phyloP scores from a whole-genome alignment of 2,329 filamentous ascomycete species.

The Claviceps sp. region DNA sequence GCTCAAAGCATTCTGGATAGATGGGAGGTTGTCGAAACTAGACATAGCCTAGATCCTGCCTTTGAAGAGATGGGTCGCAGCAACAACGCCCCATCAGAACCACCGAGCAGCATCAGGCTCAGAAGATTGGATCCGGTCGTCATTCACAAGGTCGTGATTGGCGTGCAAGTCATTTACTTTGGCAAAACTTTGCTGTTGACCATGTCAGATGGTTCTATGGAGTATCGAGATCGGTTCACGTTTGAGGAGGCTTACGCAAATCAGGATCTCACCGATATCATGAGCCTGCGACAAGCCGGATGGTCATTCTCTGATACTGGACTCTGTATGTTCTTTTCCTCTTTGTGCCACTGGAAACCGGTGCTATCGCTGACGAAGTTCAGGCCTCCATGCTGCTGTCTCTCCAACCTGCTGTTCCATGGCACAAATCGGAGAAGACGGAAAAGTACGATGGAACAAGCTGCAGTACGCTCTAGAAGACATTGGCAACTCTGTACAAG shows the following conservation, averaged over 20 bases:
- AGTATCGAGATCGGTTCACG: conserved; percentile 64
- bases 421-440: conserved; percentile 44
- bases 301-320: conserved; percentile 57
- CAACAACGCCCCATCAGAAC: conserved; percentile 31
- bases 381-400: conserved; percentile 45
- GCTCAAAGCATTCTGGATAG: conserved; percentile 63
- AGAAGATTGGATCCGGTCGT: conserved; percentile 55
- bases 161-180: conserved; percentile 53
- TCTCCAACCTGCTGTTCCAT: conserved; percentile 48
- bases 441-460: conserved; percentile 44
- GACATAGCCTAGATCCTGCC: conserved; percentile 56
- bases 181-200: conserved; percentile 59
- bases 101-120: conserved; percentile 28
- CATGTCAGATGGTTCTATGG: conserved; percentile 68
- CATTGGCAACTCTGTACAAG: conserved; percentile 32
- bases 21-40: conserved; percentile 65
- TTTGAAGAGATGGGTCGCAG: conserved; percentile 66
- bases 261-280: conserved; percentile 50
- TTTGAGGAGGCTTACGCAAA: conserved; percentile 56
- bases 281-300: conserved; percentile 61
- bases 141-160: conserved; percentile 57
- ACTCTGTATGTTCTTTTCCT: conserved; percentile 37
- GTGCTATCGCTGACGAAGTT: conserved; percentile 5
- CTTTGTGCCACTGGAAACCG: not conserved
- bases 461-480: conserved; percentile 37